phyloP scores from a whole-genome alignment of 2,329 filamentous ascomycete genomes.

The Phoma herbarum region DNA sequence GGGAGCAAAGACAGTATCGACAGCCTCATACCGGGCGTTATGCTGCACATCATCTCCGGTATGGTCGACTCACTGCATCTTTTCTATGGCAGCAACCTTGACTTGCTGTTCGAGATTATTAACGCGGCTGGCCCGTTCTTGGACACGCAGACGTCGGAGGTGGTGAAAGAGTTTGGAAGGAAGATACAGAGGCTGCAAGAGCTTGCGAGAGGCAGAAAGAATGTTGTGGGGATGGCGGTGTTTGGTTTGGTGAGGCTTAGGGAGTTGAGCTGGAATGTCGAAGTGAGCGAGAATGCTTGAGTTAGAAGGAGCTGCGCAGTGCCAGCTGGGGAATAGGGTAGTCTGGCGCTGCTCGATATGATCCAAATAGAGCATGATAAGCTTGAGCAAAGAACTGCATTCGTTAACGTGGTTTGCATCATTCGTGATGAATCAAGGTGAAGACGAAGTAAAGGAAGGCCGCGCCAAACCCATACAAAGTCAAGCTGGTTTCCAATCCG shows the following conservation, averaged over 20 bases:
- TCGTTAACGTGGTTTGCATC: too few relatives aligned
- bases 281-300: background rate
- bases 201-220: background rate
- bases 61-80: conserved; percentile 4
- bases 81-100: conserved; percentile 4
- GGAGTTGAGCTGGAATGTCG: background rate
- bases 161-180: background rate
- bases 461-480: background rate
- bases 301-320: background rate
- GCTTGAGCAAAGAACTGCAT: too few relatives aligned
- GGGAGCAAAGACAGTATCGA: conserved; percentile 2
- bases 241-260: conserved; percentile 6
- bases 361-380: too few relatives aligned
- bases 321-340: background rate
- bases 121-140: conserved; percentile 10
- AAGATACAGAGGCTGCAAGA: background rate
- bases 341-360: too few relatives aligned
- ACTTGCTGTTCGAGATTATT: conserved; percentile 9
- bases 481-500: background rate
- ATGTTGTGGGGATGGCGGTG: background rate
- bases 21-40: conserved; percentile 1
- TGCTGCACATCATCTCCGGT: conserved; percentile 1
- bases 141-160: background rate
- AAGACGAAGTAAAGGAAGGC: background rate
- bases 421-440: background rate